Evolutionary conservation across 163 green algal species (phyloP), one percentile per base, ranked within the genome.

Genomic region (Scenedesmus sp.): DNA sequence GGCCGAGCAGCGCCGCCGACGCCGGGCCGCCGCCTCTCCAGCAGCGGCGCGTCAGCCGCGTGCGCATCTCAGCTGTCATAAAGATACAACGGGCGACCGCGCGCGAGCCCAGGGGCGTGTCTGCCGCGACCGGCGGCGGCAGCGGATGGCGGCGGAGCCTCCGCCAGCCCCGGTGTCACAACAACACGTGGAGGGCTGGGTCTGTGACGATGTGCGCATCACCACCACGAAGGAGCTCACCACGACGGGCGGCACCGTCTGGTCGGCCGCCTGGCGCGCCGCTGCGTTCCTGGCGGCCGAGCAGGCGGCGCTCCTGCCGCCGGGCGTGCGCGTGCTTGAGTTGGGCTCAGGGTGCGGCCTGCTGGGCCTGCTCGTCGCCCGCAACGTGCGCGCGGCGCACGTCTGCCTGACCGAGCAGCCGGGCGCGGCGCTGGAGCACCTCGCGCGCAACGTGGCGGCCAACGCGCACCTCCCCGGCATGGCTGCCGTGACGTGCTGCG

Each of bases 351-450:
- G 88, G 20, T 84, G 82, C 14, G 88, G 88, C 31, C 86, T 78
- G 67, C 79, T 93, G 31, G 88, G 88, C 31, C 24, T 86, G 15
- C 80, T 60, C 0, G 24, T 93, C 18, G 87, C 88, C 0, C 66
- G 77, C 42, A 92, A 92, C 70, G 26, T 88, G 56, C 48, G 77
- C 14, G 11, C 14, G 2, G 50, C 64, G n/a, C 67, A 80, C 5
- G 72, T 92, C 1, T 85, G 73, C 29, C 44, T 93, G 2, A 93
- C 88, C 1, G 88, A 93, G 78, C 88, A 93, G 65, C 77, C 74
- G 42, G 87, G 81, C 14, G 70, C 81, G 3, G 83, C 75, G 0
- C 31, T 89, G 22, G 67, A 77, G 14, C 84, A 81, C 53, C 74
- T 93, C 54, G 29, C 26, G 0, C 60, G 77, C 45, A 93, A 93